Percentiles rank a stretch among this genome's conserved stretches.
Evolutionary conservation across 2,329 filamentous ascomycete species (phyloP).

Genomic region (Fusarium goolgardi): DNA sequence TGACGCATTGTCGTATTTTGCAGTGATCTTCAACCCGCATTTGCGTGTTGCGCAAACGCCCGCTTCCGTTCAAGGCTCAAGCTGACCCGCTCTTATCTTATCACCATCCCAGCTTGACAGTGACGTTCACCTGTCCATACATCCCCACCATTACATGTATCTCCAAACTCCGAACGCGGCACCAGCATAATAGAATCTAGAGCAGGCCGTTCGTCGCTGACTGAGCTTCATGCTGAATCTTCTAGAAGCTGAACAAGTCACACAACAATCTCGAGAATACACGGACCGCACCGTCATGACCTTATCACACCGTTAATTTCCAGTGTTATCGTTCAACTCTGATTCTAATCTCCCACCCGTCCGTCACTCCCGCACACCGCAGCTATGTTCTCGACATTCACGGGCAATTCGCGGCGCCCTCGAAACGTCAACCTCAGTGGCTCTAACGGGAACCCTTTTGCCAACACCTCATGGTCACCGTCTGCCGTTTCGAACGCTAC

Average conservation of each 20-base stretch:
- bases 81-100: constrained; percentile 34
- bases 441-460: constrained; percentile 83
- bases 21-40: constrained; percentile 21
- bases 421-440: constrained; percentile 96
- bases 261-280: constrained; percentile 10
- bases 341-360: constrained; percentile 9
- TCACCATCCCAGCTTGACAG: constrained; percentile 24
- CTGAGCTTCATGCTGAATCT: constrained; percentile 45
- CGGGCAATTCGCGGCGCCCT: constrained; percentile 83
- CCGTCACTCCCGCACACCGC: constrained; percentile 15
- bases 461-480: constrained; percentile 68
- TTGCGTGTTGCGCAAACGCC: constrained; percentile 26
- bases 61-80: constrained; percentile 16
- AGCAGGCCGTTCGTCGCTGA: constrained; percentile 39
- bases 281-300: constrained; percentile 29
- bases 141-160: constrained; percentile 43
- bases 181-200: constrained; percentile 38
- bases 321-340: constrained; percentile 8
- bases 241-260: constrained; percentile 42
- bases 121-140: constrained; percentile 39
- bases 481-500: constrained; percentile 72
- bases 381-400: constrained; percentile 91
- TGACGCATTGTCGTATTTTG: constrained; percentile 24
- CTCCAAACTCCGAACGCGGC: constrained; percentile 36
- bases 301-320: constrained; percentile 15